Evolutionary conservation across 805 yeast genomes (phyloP).

Genomic region (Pichia exigua): DNA sequence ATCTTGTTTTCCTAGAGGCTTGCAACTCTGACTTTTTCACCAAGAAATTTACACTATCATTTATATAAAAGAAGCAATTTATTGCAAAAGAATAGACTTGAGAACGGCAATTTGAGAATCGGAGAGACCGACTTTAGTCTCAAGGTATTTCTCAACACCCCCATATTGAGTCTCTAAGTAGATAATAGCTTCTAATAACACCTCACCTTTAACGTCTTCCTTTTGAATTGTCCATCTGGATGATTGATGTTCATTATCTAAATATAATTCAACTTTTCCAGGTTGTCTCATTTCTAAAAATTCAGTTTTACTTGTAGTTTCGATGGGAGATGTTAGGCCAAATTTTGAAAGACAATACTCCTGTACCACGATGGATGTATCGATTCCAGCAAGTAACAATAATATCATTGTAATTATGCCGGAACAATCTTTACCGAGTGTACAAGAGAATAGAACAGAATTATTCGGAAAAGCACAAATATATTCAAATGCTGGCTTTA

Average conservation of each 20-base stretch:
- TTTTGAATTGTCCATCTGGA: slow-evolving; percentile 33
- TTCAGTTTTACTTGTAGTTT: neutral
- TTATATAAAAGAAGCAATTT: neutral
- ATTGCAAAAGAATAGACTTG: neutral
- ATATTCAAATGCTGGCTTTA: slow-evolving; percentile 42
- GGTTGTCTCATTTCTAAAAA: neutral
- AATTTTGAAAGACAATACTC: slow-evolving; percentile 71
- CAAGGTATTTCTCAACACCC: slow-evolving; percentile 40
- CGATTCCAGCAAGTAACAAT: slow-evolving; percentile 57
- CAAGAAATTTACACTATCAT: neutral
- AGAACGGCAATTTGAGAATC: slow-evolving; percentile 28
- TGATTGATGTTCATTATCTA: slow-evolving; percentile 9
- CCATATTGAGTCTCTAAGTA: slow-evolving; percentile 45
- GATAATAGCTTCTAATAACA: slow-evolving; percentile 60
- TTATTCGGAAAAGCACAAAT: slow-evolving; percentile 47
- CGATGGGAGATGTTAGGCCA: slow-evolving; percentile 46
- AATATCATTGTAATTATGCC: slow-evolving; percentile 68
- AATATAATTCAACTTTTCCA: slow-evolving; percentile 27
- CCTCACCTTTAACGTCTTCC: slow-evolving; percentile 59
- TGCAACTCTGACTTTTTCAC: neutral
- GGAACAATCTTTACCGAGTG: slow-evolving; percentile 85
- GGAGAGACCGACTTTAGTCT: slow-evolving; percentile 37
- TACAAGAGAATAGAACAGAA: slow-evolving; percentile 62
- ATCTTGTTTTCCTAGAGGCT: neutral
- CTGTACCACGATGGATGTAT: slow-evolving; percentile 52